Evolutionary conservation across 2,329 filamentous ascomycete species (phyloP), one percentile per base, ranked within the genome.

Genomic region (Colletotrichum sp.): DNA sequence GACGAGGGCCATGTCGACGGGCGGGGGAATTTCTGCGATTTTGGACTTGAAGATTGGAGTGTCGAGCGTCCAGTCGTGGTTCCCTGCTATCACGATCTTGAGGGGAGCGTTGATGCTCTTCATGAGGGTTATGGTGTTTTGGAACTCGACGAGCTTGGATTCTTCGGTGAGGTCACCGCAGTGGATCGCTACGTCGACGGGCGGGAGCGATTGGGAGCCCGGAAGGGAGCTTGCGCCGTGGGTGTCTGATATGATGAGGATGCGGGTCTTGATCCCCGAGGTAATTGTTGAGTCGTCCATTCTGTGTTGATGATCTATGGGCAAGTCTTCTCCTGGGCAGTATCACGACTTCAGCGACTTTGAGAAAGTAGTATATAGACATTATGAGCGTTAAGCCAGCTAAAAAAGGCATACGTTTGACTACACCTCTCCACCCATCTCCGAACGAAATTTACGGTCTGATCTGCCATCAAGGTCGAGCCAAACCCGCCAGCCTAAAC

Each of bases 1-100:
- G n/a, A 72, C 76, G 7, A 81, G 68, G 27, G 25, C 62, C 22
- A 66, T 18, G 3, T 22, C 25, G 8, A 77, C 48, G n/a, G 61
- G n/a, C 18, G 32, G 39, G 9, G 36, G 18, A 25, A 48, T 55
- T 18, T 72, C 60, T 12, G 62, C 74, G 18, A 65, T 58, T 25
- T 64, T 43, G 7, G 12, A 30, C 12, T 18, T 15, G 43, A 62
- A 66, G 10, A 55, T 30, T 3, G 62, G 55, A 12, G 7, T 43
- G 36, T 87, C 85, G 4, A 87, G 80, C 0, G 83, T 86, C 55
- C 88, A 88, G 74, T 91, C 88, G 74, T 90, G 88, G 67, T 90
- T 90, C 1, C 89, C 88, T 3, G 88, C 84, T 58, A 91, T 89
- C 8, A 86, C 81, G 2, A 90, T 78, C 70, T 90, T 90, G 5